Evolutionary conservation across 768 basidiomycete species (phyloP).

Genomic region (Mycena leptocephala): DNA sequence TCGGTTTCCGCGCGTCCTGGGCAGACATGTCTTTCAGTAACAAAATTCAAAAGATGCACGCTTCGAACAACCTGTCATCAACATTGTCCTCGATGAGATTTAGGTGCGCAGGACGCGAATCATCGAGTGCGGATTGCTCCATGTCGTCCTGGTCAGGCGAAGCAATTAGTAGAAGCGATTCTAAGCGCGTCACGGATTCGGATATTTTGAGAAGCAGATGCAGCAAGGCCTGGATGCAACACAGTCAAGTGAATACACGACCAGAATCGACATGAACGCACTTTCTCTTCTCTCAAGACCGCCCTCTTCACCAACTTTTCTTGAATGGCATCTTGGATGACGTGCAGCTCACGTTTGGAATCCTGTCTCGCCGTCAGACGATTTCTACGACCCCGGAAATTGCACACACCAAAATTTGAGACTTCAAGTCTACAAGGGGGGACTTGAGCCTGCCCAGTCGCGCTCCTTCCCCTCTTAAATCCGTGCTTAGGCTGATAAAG

Average conservation of each 20-base stretch:
- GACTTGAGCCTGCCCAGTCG: conserved; percentile 77
- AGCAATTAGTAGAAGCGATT: conserved; percentile 85
- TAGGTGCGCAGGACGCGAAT: conserved; percentile 52
- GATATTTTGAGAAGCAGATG: conserved; percentile 94
- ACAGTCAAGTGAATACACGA: conserved; percentile 16
- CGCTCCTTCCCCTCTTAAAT: conserved; percentile 88
- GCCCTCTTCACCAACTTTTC: conserved; percentile 85
- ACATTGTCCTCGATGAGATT: conserved; percentile 59
- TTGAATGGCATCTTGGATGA: conserved; percentile 82
- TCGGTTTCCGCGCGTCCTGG: conserved; percentile 70
- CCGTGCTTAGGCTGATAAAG: conserved; percentile 96
- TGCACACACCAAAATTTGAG: conserved; percentile 77
- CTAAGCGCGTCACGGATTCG: conserved; percentile 91
- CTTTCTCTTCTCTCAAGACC: conserved; percentile 90
- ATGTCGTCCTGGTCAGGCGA: conserved; percentile 63
- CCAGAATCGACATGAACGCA: conserved; percentile 41
- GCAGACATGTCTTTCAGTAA: neutral
- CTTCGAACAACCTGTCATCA: conserved; percentile 58
- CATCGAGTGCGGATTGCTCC: conserved; percentile 51
- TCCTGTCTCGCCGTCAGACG: conserved; percentile 54
- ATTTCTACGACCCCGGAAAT: neutral
- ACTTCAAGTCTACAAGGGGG: conserved; percentile 77
- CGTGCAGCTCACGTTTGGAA: conserved; percentile 75
- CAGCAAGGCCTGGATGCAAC: conserved; percentile 80
- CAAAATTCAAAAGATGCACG: neutral